A percentile compares a stretch with the other conserved stretches of the same genome.
Conservation (phyloP, 1,284 basidiomycete species). For the Polyporus tsugae region DNA sequence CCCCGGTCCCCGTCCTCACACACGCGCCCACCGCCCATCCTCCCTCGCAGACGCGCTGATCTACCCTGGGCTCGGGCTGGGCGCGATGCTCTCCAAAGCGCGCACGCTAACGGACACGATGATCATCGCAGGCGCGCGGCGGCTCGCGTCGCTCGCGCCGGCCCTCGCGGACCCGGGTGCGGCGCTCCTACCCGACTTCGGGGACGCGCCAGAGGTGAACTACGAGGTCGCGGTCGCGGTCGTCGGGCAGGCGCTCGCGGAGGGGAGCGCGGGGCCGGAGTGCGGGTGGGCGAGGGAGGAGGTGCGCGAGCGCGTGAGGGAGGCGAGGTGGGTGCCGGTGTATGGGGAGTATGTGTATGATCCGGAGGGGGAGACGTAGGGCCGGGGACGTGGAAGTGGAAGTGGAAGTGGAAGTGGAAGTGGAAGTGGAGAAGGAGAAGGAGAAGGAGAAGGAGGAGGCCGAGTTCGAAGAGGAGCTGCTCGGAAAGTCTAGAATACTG, state of each 20-base stretch:
- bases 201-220: conserved; percentile 72
- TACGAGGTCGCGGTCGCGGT: conserved; percentile 86
- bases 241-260: conserved; percentile 76
- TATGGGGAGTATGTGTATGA: conserved; percentile 75
- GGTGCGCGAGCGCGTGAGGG: conserved; percentile 58
- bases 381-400: background rate
- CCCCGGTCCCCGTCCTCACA: background rate
- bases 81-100: conserved; percentile 70
- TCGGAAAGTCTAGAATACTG: background rate
- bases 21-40: conserved; percentile 2
- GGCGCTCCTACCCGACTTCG: conserved; percentile 78
- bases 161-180: conserved; percentile 72
- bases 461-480: background rate
- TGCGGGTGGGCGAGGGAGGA: conserved; percentile 56
- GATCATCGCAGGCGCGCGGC: conserved; percentile 80
- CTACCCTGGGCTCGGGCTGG: conserved; percentile 83
- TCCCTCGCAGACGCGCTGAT: conserved; percentile 68
- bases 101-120: conserved; percentile 74
- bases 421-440: background rate
- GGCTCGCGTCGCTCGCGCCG: conserved; percentile 80
- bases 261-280: conserved; percentile 65
- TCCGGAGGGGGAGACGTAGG: conserved; percentile 52
- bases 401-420: conserved; percentile 10
- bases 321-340: conserved; percentile 65
- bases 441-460: background rate